Base-by-base conservation (phyloP, 2,329 filamentous ascomycete genomes). In the Xylaria sp. region DNA sequence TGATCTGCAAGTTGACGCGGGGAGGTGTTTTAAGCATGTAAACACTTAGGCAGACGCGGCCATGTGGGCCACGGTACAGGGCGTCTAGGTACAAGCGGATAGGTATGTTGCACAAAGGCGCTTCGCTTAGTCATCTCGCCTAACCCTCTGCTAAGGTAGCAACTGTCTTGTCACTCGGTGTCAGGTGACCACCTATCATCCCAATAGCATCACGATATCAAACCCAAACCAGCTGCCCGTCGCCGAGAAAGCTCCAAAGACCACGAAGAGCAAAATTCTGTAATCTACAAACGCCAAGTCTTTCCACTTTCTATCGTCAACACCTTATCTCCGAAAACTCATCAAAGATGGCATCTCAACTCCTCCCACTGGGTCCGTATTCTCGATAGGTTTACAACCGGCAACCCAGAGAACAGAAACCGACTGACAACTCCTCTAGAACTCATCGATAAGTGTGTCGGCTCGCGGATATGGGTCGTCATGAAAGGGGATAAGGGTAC, bases 401-500 rank as follows among this genome's bases (percentile, higher is more conserved):
- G 13, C 52, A 48, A 46, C 41, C 37, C 8, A 41, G 18, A 34
- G 25, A 46, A 44, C 15, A 63, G 25, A 32, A 4, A 13, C 54
- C 44, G 20, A 63, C 70, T 73, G 12, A 73, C 61, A 44, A n/a
- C 10, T 37, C 20, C 58, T 72, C n/a, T 78, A 97, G 96, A 99
- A 83, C 90, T 99, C 80, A 98, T 99, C 82, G 96, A 99, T 86
- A 98, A 98, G 83, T 99, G 96, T 80, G 94, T 99, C 74, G 96
- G 96, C 71, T 98, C 94, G 64, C 92, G 92, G 77, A 98, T 99
- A 81, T 98, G 95, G 94, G 94, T 99, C 72, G 90, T 99, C 77
- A 99, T 99, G 96, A 99, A 99, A 84, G 94, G 94, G 74, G 96
- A 98, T 80, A 98, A 98, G 86, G 96, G 96, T 97, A 83, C 44